Evolutionary conservation across 768 basidiomycete genomes (phyloP), one percentile per base, ranked within the genome.

Genomic region (Crepidotus variabilis): DNA sequence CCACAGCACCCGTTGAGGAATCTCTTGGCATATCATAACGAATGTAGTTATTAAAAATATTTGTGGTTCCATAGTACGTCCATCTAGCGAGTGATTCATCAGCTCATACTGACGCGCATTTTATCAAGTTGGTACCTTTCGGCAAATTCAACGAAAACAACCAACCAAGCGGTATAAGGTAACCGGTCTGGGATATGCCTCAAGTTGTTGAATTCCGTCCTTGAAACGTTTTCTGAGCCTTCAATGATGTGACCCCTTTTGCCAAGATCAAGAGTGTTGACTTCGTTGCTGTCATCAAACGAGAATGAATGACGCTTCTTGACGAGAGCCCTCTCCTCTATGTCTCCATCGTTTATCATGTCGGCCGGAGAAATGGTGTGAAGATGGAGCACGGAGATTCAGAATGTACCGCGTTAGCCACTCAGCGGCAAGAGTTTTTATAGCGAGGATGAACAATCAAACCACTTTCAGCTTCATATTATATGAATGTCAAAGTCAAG

Each of bases 31-130:
- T 69, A 6, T 70, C 69, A 7, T 74, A 73, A 59, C 81, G 78
- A 59, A 84, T 80, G 64, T 81, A 83, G 64, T 83, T 83, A 65
- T 78, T 77, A 69, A 72, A 78, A 33, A 78, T 63, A 60, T 78
- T 78, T 33, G 78, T 76, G n/a, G 78, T 78, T 51, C 75, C 80
- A 61, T 83, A 83, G 73, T 79, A 79, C 8, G 74, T 72, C 77
- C 76, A 80, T 61, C 75, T 75, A 9, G 50, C 48, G 36, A 55
- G 46, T 23, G 7, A 46, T 43, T 5, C 18, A 20, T 14, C 11
- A 43, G 13, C 13, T 28, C 16, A 4, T 47, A 46, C 24, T 45
- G 0, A 35, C 28, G 4, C 28, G 3, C 28, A 28, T 3, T 28
- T 28, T 3, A 43, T 11, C 39, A 43, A 43, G 39, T 16, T 5